Evolutionary conservation across 306 rosid species (phyloP).

Genomic region (Argentina anserina): DNA sequence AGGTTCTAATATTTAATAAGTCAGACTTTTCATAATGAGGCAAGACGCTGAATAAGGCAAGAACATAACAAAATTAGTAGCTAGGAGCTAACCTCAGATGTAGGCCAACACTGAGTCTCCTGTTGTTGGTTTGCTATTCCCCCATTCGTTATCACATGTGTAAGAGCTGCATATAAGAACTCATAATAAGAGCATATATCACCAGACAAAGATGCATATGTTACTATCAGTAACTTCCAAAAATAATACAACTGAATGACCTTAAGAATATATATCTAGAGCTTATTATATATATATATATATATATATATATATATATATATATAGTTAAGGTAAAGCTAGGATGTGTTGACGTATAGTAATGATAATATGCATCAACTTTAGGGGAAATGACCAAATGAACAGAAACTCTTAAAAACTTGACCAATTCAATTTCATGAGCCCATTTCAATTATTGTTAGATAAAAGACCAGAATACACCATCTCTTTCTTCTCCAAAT

Average conservation of each 20-base stretch:
- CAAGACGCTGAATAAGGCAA: neutral
- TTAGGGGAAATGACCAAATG: too few relatives aligned
- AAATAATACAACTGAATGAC: slow-evolving; percentile 2
- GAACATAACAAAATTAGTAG: neutral
- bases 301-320: too few relatives aligned
- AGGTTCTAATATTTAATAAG: neutral
- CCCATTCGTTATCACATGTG: slow-evolving; percentile 49
- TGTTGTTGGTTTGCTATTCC: slow-evolving; percentile 41
- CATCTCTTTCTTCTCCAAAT: too few relatives aligned
- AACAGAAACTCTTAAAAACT: too few relatives aligned
- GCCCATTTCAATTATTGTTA: too few relatives aligned
- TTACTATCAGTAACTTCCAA: slow-evolving; percentile 13
- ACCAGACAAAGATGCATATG: slow-evolving; percentile 18
- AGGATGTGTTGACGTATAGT: too few relatives aligned
- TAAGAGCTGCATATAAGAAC: slow-evolving; percentile 42
- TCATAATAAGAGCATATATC: slow-evolving; percentile 2
- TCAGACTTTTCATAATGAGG: neutral
- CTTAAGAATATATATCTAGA: neutral
- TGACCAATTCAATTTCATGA: too few relatives aligned
- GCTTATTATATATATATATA: too few relatives aligned
- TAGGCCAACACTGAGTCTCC: slow-evolving; percentile 43
- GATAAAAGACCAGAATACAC: too few relatives aligned
- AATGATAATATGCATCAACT: too few relatives aligned
- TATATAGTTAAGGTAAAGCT: too few relatives aligned
- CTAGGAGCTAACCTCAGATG: slow-evolving; percentile 58